Percentiles rank a stretch among this genome's conserved stretches.
phyloP scores from a whole-genome alignment of 768 basidiomycete species.

The Russula earlei region DNA sequence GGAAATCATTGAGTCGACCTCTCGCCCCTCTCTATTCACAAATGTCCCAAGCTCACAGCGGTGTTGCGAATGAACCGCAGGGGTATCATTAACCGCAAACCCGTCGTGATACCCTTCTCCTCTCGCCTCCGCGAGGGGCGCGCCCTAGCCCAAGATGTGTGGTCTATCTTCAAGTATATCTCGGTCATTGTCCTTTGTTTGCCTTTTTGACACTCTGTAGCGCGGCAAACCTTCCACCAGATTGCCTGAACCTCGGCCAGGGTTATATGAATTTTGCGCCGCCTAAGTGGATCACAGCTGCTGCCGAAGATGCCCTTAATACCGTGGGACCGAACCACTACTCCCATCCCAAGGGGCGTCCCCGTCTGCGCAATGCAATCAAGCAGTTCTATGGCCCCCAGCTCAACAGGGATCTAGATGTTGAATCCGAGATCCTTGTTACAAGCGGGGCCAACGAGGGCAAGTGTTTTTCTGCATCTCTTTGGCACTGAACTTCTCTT shows the following conservation, averaged over 20 bases:
- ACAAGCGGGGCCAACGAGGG: slow-evolving; percentile 98
- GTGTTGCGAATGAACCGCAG: slow-evolving; percentile 9
- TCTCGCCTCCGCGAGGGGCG: slow-evolving; percentile 66
- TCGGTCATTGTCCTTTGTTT: slow-evolving; percentile 10
- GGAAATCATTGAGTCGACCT: slow-evolving; percentile 6
- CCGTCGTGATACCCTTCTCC: slow-evolving; percentile 55
- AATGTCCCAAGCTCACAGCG: slow-evolving; percentile 2
- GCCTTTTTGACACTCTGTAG: slow-evolving; percentile 31
- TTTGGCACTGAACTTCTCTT: slow-evolving; percentile 1
- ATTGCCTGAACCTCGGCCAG: slow-evolving; percentile 93
- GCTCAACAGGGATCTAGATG: slow-evolving; percentile 61
- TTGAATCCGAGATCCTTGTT: slow-evolving; percentile 83
- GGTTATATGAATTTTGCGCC: slow-evolving; percentile 88
- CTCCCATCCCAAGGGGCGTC: slow-evolving; percentile 83
- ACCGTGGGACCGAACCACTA: slow-evolving; percentile 70
- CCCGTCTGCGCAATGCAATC: slow-evolving; percentile 82
- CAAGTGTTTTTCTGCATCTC: slow-evolving; percentile 24
- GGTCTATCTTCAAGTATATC: slow-evolving; percentile 79
- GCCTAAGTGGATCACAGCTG: slow-evolving; percentile 67
- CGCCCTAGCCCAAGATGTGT: slow-evolving; percentile 75
- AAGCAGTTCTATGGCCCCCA: slow-evolving; percentile 64
- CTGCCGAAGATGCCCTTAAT: slow-evolving; percentile 59
- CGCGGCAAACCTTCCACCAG: slow-evolving; percentile 76
- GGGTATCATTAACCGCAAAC: slow-evolving; percentile 31
- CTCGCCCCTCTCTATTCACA: slow-evolving; percentile 4